Conservation (phyloP, 352 stramenopile genomes). For the Blastocystis sp. region DNA sequence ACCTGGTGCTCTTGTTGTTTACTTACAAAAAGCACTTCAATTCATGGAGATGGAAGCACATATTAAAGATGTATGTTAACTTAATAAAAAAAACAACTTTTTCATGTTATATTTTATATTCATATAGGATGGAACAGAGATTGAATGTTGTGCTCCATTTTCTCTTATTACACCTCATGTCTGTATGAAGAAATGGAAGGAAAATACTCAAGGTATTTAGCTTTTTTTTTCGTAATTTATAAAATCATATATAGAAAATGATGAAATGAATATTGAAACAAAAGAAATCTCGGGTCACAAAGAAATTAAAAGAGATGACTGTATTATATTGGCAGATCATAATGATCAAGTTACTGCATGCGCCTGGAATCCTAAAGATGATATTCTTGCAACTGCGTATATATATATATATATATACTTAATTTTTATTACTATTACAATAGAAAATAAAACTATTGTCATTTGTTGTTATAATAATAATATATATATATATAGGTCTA, state of each 20-base stretch:
- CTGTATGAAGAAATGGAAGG: constrained; percentile 11
- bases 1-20: constrained; percentile 14
- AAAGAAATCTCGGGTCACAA: constrained; percentile 15
- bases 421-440: too few species aligned
- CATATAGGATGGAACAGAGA: constrained; percentile 26
- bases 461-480: too few species aligned
- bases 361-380: too few species aligned
- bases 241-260: not conserved
- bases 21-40: constrained; percentile 27
- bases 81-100: too few species aligned
- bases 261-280: constrained; percentile 8
- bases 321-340: too few species aligned
- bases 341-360: too few species aligned
- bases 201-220: not conserved
- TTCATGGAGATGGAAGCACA: constrained; percentile 34
- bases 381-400: too few species aligned
- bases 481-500: too few species aligned
- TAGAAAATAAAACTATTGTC: too few species aligned
- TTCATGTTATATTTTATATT: not conserved
- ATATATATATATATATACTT: too few species aligned
- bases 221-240: not conserved
- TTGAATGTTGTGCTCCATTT: constrained; percentile 29
- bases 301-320: too few species aligned
- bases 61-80: constrained; percentile 12
- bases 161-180: constrained; percentile 26